Base-by-base conservation (phyloP, 306 rosid species). In the Gillenia trifoliata region DNA sequence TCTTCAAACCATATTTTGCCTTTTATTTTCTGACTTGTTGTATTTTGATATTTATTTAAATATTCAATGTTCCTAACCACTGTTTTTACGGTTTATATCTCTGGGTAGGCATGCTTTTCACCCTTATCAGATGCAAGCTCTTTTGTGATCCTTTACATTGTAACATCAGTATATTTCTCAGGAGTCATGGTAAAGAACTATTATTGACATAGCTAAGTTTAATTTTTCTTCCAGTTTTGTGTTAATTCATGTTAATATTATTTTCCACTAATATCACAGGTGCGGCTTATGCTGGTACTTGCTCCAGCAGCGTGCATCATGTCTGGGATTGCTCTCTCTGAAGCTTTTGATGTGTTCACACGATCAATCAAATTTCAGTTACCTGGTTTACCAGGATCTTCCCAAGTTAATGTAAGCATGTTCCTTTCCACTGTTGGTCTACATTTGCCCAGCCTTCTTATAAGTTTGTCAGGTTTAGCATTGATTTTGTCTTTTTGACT, bases 271-370 rank as follows among this genome's bases (percentile, higher is more conserved):
- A 82, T 85, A 34, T 67, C 22, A 82, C 87, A 95, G 99, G 99
- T 95, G 78, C 97, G 99, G 60, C 87, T 95, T 74, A 95, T 95
- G 99, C 95, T 95, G 34, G 99, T 95, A 63, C 82, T 95, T 86
- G 99, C 99, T 68, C 99, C 99, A 67, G 98, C 99, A 40, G 99
- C 99, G 55, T 95, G 99, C 84, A 95, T 95, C 79, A 29, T 89
- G 88, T 95, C 99, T 57, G 99, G 99, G 77, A 90, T 95, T 86
- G 99, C 99, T 64, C 98, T 95, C 67, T 95, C 99, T 72, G 93
- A 89, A 78, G 92, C 99, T 83, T 95, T 95, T 84, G 97, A 95
- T 71, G 93, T 92, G 82, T 89, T 95, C 77, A 90, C 99, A 41
- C 81, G 90, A 66, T 95, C 99, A 79, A 86, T 95, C 40, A 95